A percentile compares a stretch with the other conserved stretches of the same genome.
These are phyloP conservation scores for Scleroderma bovista DNA, from an alignment of 768 basidiomycete species.

Conservation along the genomic window DNA sequence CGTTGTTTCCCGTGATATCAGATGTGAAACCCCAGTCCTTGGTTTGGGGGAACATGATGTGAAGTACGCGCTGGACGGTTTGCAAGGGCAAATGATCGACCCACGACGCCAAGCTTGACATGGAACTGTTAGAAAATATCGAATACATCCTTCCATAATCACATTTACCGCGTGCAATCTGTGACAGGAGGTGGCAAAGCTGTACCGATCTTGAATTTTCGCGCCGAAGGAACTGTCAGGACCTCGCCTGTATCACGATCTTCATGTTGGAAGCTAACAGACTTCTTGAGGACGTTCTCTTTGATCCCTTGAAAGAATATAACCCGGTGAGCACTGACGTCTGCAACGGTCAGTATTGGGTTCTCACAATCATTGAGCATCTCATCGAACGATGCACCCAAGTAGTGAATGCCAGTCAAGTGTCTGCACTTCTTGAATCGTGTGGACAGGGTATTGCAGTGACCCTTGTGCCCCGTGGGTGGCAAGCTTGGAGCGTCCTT, in stretches of 20 bases:
- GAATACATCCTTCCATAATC: not conserved
- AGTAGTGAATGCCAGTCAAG: conserved; percentile 22
- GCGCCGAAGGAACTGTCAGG: conserved; percentile 28
- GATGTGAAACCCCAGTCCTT: conserved; percentile 39
- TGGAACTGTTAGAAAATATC: not conserved
- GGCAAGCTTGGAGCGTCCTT: conserved; percentile 11
- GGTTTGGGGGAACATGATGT: conserved; percentile 40
- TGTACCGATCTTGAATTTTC: conserved; percentile 21
- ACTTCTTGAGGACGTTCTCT: conserved; percentile 23
- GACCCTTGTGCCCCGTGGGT: conserved; percentile 30
- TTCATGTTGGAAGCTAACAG: conserved; percentile 22
- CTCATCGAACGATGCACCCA: conserved; percentile 22
- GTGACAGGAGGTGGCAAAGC: conserved; percentile 26
- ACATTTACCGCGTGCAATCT: conserved; percentile 26
- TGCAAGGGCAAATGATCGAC: conserved; percentile 29
- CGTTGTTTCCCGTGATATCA: conserved; percentile 28
- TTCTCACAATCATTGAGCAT: conserved; percentile 25
- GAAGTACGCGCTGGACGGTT: conserved; percentile 34
- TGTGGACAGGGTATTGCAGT: conserved; percentile 29
- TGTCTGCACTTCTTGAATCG: conserved; percentile 29
- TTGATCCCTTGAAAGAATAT: conserved; percentile 19
- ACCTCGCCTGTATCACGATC: conserved; percentile 24
- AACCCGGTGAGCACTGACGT: not conserved
- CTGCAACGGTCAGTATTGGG: not conserved
- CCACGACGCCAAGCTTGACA: conserved; percentile 26